Evolutionary conservation across 192 early-diverging fungal genomes (phyloP), one percentile per base, ranked within the genome.

Genomic region (Backusella luteola): DNA sequence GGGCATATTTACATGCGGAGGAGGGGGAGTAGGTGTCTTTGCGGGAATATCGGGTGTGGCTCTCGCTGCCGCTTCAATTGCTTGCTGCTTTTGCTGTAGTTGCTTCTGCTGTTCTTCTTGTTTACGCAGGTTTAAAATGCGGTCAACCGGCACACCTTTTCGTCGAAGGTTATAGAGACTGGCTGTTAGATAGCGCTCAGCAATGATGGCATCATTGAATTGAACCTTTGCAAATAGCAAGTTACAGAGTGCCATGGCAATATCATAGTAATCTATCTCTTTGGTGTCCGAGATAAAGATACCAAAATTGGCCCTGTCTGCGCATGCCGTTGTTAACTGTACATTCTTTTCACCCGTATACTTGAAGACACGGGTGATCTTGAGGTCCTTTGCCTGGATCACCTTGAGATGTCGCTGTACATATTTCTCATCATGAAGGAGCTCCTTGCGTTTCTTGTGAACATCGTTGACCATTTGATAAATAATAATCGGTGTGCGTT

Each of bases 211-310:
- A 78, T 95, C 94, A 70, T 93, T 95, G 67, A 96, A 83, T 15
- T 92, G 86, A 29, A 87, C 87, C 49, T 89, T 85, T 14, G 84
- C 83, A 70, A 96, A 89, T 0, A 96, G 74, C 14, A 96, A 66
- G 66, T 86, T 85, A 4, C 91, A 92, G 26, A 96, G 78, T 0
- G 88, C 88, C 35, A 88, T 85, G 1, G 94, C 91, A 53, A 96
- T 89, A 86, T 96, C 95, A 83, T 94, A 96, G 66, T 85, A 91
- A 70, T 96, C 93, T 41, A 89, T 87, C 17, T 94, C 90, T 19
- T 83, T 80, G 11, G 82, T 66, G 29, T 77, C 73, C 2, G 84
- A 75, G 32, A 87, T 78, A 36, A 83, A 75, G 1, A 89, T 72
- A 23, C 69, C 80, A 52, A 80, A 85, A 6, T 84, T 80, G 46